A percentile compares a stretch with the other conserved stretches of the same genome.
Conservation (phyloP, 2,329 filamentous ascomycete species). For the Diaporthe amygdali region DNA sequence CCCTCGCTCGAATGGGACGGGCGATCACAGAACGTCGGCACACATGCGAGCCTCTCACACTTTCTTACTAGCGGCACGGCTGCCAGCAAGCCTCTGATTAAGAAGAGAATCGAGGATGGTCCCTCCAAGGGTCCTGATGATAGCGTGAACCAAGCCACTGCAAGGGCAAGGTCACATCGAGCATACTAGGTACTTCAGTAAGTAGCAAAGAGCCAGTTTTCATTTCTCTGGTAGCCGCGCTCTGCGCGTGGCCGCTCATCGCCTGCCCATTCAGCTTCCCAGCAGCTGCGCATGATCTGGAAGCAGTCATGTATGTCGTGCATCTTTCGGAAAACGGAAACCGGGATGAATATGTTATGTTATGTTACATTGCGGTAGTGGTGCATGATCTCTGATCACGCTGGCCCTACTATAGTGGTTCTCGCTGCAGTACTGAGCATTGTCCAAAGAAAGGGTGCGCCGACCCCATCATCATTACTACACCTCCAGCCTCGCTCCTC, state of each 20-base stretch:
- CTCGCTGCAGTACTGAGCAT: not conserved
- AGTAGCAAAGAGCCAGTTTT: not conserved
- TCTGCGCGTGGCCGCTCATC: not conserved
- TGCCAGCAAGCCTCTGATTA: not conserved
- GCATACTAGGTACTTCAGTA: not conserved
- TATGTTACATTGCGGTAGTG: slow-evolving; percentile 5
- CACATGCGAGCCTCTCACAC: not conserved
- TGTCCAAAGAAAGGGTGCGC: not conserved
- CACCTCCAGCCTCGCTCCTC: not conserved
- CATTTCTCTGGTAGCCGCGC: slow-evolving; percentile 7
- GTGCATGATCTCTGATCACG: slow-evolving; percentile 16
- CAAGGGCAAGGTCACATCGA: slow-evolving; percentile 19
- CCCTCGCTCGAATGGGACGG: not conserved
- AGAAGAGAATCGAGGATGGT: not conserved
- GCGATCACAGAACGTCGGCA: not conserved
- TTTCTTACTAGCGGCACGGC: not conserved
- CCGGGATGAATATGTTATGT: not conserved
- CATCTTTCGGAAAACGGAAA: slow-evolving; percentile 12
- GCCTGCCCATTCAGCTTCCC: not conserved
- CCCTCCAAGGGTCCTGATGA: not conserved
- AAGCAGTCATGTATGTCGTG: slow-evolving; percentile 12
- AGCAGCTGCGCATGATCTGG: not conserved
- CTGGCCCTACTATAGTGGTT: not conserved
- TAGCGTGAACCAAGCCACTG: slow-evolving; percentile 1
- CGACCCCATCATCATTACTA: slow-evolving; percentile 1